Evolutionary conservation across 2,329 filamentous ascomycete species (phyloP).

Genomic region (Epichloe uncinata): DNA sequence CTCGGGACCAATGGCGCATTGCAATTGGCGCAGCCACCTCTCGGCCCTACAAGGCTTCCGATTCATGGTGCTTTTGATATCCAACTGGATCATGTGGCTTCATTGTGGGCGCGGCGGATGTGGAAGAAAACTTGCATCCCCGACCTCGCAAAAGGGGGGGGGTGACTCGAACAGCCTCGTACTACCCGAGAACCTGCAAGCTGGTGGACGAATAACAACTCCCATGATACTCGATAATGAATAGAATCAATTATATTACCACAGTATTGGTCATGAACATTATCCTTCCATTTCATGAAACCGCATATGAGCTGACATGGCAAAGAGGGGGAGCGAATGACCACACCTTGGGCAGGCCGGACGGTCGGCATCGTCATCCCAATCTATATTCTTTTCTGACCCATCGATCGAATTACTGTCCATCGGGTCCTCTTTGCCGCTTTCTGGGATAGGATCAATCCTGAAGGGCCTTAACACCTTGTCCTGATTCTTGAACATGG

Average conservation of each 20-base stretch:
- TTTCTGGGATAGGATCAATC: constrained; percentile 25
- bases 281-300: constrained; percentile 21
- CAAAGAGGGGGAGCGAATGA: constrained; percentile 41
- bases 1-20: background rate
- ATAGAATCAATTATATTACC: too few relatives aligned
- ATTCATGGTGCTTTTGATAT: background rate
- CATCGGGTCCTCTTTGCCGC: constrained; percentile 12
- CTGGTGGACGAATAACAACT: background rate
- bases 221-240: background rate
- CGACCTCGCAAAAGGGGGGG: background rate
- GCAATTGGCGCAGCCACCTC: background rate
- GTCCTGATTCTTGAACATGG: constrained; percentile 71
- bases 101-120: background rate
- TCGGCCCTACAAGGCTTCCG: background rate
- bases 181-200: background rate
- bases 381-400: constrained; percentile 11
- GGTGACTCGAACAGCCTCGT: background rate
- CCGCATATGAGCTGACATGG: constrained; percentile 38
- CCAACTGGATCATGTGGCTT: background rate
- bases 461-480: constrained; percentile 54
- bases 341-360: constrained; percentile 34
- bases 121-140: background rate
- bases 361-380: constrained; percentile 19
- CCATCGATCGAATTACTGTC: constrained; percentile 13
- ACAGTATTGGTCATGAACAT: background rate